Base-by-base conservation (phyloP, 129 eudicot species). In the Flaveria linearis region DNA sequence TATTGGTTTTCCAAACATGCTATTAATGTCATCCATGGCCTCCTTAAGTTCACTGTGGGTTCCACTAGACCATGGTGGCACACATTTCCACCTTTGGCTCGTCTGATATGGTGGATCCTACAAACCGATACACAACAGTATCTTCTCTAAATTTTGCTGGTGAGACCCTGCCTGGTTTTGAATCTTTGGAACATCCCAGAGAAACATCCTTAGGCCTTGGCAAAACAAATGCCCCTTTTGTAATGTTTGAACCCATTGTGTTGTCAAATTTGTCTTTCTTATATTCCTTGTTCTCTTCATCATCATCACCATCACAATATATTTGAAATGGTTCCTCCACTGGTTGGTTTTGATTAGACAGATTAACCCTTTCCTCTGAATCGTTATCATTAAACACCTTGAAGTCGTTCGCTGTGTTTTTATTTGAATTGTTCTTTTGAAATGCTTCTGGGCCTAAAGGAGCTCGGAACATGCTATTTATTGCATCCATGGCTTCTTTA, bases 61-160 rank as follows among this genome's bases (percentile, higher is more conserved):
- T 94, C 99, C 15, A 94, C 97, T 67, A 94, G 82, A 20, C 98
- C 98, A 80, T 94, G 99, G 78, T 94, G 99, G 81, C 96, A 94
- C 64, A 74, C 97, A 67, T 94, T 77, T 94, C 99, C 78, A 91
- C 97, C 80, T 84, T 84, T 9, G 94, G 87, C 76, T 88, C 97
- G 16, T 88, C 96, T 14, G 88, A 84, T 74, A 91, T 84, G 61
- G 97, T 87, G 73, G 96, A 90, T 18, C 98, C 97, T 9, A 93
- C 97, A 84, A 93, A 93, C 73, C 90, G 86, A 55, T 76, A 83
- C 73, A 93, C 91, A 8, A 85, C 93, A 75, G 97, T 88, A 79
- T 91, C 96, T 87, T 93, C 97, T 80, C 90, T 82, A 62, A 81
- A 58, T 50, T 68, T 79, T 4, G 70, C 45, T 17, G 76, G 87